These are phyloP conservation scores for Russula compacta DNA, from an alignment of 768 basidiomycete genomes.

Conservation along the genomic window DNA sequence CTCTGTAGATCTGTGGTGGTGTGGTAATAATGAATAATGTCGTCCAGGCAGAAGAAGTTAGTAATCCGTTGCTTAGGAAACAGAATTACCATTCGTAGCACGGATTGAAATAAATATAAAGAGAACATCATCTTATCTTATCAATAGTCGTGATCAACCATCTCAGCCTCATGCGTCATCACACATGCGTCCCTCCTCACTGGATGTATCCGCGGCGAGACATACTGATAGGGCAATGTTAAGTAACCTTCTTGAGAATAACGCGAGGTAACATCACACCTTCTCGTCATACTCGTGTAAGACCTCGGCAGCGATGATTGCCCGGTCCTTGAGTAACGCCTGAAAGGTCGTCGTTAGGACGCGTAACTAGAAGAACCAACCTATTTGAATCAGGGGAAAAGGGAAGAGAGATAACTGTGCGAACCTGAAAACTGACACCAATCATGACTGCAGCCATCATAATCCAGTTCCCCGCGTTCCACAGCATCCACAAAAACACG, in stretches of 20 bases:
- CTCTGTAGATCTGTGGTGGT: too few relatives aligned
- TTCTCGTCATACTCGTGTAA: constrained; percentile 77
- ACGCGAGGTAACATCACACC: constrained; percentile 33
- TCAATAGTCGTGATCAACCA: constrained; percentile 43
- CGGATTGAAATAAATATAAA: neutral
- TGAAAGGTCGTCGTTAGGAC: constrained; percentile 48
- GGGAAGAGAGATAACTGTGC: constrained; percentile 11
- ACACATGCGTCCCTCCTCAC: constrained; percentile 70
- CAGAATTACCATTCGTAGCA: neutral
- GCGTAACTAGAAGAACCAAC: constrained; percentile 34
- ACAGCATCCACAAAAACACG: constrained; percentile 62
- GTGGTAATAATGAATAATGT: neutral
- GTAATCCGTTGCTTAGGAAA: neutral
- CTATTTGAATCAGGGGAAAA: neutral
- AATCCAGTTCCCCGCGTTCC: constrained; percentile 68
- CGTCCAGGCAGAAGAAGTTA: neutral
- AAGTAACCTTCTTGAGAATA: neutral
- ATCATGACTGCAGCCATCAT: constrained; percentile 61
- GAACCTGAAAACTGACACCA: constrained; percentile 54
- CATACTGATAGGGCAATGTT: constrained; percentile 45
- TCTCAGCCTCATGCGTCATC: constrained; percentile 80
- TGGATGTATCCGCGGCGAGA: constrained; percentile 72
- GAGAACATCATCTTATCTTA: neutral
- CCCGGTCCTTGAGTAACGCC: constrained; percentile 61
- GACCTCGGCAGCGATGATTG: constrained; percentile 68